A percentile compares a stretch with the other conserved stretches of the same genome.
Evolutionary conservation across 148 eudicot species (phyloP).

Genomic region (Polygonum aviculare): DNA sequence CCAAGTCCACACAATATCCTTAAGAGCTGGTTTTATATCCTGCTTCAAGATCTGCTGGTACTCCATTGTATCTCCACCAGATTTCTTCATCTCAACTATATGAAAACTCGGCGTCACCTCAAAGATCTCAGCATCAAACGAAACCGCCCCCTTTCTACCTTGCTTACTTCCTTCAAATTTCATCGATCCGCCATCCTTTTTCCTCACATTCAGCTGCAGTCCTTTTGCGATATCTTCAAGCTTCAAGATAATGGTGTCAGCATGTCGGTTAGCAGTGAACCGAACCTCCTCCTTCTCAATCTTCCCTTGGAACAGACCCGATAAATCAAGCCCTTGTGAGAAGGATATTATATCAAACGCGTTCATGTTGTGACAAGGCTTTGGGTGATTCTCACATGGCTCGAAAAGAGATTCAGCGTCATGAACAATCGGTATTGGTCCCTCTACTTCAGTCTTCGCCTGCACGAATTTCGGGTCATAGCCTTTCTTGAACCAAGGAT

Average conservation of each 20-base stretch:
- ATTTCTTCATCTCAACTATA: constrained; percentile 42
- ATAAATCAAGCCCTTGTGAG: constrained; percentile 41
- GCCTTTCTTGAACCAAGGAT: constrained; percentile 38
- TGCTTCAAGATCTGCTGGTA: constrained; percentile 23
- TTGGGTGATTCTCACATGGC: constrained; percentile 12
- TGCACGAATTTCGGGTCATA: constrained; percentile 20
- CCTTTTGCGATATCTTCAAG: constrained; percentile 35
- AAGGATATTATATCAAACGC: constrained; percentile 46
- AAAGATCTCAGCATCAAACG: constrained; percentile 37
- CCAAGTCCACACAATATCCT: constrained; percentile 30
- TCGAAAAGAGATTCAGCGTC: constrained; percentile 16
- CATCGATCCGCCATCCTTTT: constrained; percentile 36
- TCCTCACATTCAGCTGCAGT: constrained; percentile 33
- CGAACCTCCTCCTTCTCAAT: constrained; percentile 30
- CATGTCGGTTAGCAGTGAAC: constrained; percentile 27
- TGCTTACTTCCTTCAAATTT: constrained; percentile 33
- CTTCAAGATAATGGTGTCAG: constrained; percentile 32
- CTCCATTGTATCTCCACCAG: constrained; percentile 40
- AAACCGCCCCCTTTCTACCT: constrained; percentile 33
- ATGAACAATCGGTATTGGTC: neutral
- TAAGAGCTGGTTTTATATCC: constrained; percentile 21
- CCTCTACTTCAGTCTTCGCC: neutral
- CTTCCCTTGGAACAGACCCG: constrained; percentile 42
- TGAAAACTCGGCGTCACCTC: constrained; percentile 48
- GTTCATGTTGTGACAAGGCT: constrained; percentile 29